Evolutionary conservation across 441 rosid species (phyloP), one percentile per base, ranked within the genome.

Genomic region (Jatropha multifida): DNA sequence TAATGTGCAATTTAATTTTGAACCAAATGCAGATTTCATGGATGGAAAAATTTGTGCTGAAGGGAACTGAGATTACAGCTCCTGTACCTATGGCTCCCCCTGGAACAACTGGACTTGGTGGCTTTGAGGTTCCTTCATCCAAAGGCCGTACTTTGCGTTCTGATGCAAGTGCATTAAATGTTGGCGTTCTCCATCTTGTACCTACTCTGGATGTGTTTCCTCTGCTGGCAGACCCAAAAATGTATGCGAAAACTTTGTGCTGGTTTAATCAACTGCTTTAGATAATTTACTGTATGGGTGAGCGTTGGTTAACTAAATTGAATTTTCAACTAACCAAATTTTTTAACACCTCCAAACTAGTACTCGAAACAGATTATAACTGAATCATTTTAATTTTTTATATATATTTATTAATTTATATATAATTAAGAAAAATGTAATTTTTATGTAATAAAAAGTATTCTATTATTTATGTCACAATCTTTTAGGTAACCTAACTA

Each of bases 21-120:
- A 59, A 73, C 69, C n/a, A 55, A 77, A 38, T 82, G 83, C 85
- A 96, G 99, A 96, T 96, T 77, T 96, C 99, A 0, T 96, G 99
- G 99, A 94, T 94, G 99, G 96, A 96, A 76, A 96, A 96, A 81
- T 96, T 96, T 85, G 94, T 96, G 76, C 82, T 84, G 75, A 92
- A 87, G 85, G 99, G 98, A 77, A 96, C 92, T 82, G 96, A 94
- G 88, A 96, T 96, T 80, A 92, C 90, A 65, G 99, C 99, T 59
- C 99, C 99, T 79, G 98, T 96, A 70, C 99, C 98, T 20, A 89
- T 92, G 98, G 83, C 94, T 83, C 93, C 94, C 52, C 81, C 96
- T 2, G 96, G 96, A 83, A 96, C 99, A 52, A 96, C 99, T 58
- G 98, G 99, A 49, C 98, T 96, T 74, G 99, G 99, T 78, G 99